Evolutionary conservation across 352 stramenopile species (phyloP), one percentile per base, ranked within the genome.

Genomic region (Elongisporangium senticosum): DNA sequence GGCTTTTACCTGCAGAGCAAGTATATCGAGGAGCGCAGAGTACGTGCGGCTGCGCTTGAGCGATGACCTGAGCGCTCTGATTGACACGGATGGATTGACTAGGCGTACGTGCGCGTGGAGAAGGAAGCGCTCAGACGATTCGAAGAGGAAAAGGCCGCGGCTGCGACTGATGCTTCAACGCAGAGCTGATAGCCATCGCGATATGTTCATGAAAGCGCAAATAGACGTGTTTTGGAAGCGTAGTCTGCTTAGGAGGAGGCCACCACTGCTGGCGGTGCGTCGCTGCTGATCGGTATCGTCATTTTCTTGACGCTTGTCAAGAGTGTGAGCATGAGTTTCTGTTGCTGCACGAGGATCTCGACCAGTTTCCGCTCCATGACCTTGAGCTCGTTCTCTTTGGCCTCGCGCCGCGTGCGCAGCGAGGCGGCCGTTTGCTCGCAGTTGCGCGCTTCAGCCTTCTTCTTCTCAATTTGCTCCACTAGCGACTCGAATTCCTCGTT

Each of bases 1-100:
- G 83, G 83, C 33, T 93, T 93, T 33, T 93, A 91, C 53, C 63
- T 93, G 61, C 83, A 93, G 70, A 87, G 70, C 65, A 93, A 91
- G 62, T 90, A 84, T 60, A 81, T 93, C 48, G 83, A 93, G 68
- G 81, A 93, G 63, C 75, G 78, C 60, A 75, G 77, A 40, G 83
- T 90, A 69, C 23, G 65, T 54, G 2, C 33, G 8, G 11, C 13
- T 43, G 33, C 13, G 33, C 33, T 43, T 37, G 26, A 4, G 33
- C 33, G 0, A 5, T 1, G 33, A 10, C 4, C 33, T 43, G 33
- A 2, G 11, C 10, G 2, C 11, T 43, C 2, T 43, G 2, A 17
- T 39, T 39, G 28, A 39, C 28, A 39, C 28, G 28, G 24, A 39
- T 17, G 11, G 7, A 10, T 4, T 43, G 33, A 10, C 14, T 43